phyloP scores from a whole-genome alignment of 2,329 filamentous ascomycete species.

The Fusarium sp. region DNA sequence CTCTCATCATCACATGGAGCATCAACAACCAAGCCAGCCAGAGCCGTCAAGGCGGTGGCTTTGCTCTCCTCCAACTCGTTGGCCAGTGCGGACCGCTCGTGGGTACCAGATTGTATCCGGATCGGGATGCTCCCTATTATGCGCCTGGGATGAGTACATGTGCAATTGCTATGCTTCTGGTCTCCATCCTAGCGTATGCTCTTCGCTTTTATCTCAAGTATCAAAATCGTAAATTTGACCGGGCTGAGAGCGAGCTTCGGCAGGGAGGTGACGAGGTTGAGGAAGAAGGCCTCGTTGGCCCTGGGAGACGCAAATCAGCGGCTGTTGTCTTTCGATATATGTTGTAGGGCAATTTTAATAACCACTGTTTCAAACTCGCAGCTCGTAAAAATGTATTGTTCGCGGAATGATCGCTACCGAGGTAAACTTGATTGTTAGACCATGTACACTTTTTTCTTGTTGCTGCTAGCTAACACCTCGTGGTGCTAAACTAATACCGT shows the following conservation, averaged over 20 bases:
- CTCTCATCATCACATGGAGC: conserved; percentile 86
- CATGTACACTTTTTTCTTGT: conserved; percentile 14
- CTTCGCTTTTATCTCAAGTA: conserved; percentile 64
- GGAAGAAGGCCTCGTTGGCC: conserved; percentile 53
- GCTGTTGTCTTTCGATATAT: conserved; percentile 57
- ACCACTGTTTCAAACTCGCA: neutral
- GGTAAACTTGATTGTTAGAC: conserved; percentile 12
- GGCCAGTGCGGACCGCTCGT: conserved; percentile 82
- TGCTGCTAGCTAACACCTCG: conserved; percentile 18
- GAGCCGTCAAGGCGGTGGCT: conserved; percentile 76
- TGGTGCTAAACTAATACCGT: conserved; percentile 9
- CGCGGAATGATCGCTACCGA: neutral
- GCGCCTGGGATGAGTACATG: conserved; percentile 70
- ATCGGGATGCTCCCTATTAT: conserved; percentile 69
- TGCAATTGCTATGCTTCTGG: conserved; percentile 69
- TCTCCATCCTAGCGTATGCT: conserved; percentile 64
- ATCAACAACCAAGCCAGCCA: conserved; percentile 84
- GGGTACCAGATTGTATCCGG: conserved; percentile 73
- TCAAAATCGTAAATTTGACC: conserved; percentile 60
- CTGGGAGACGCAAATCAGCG: conserved; percentile 35
- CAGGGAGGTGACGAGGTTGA: conserved; percentile 44
- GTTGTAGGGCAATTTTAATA: conserved; percentile 46
- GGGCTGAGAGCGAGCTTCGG: conserved; percentile 42
- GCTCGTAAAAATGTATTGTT: neutral
- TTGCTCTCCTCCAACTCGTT: conserved; percentile 82